A percentile compares a stretch with the other conserved stretches of the same genome.
Evolutionary conservation across 2,329 filamentous ascomycete genomes (phyloP).

Genomic region (Neopestalotiopsis sp.): DNA sequence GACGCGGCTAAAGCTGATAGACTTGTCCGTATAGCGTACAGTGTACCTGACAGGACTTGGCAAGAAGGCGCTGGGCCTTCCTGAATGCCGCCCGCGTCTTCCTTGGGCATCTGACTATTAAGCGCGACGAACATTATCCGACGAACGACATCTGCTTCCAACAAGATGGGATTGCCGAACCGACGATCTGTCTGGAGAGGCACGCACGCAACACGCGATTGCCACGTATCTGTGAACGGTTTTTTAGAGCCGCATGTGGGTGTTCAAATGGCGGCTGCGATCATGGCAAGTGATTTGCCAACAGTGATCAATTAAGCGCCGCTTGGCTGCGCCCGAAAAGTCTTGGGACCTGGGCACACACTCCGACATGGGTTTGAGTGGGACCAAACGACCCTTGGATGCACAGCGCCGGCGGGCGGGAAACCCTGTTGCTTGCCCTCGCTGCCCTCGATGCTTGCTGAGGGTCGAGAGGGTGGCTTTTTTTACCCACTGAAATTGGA

Average conservation of each 20-base stretch:
- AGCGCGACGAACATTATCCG: too few species aligned
- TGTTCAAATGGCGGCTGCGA: neutral
- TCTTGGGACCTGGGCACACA: neutral
- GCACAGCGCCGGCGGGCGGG: neutral
- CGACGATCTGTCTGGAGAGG: too few species aligned
- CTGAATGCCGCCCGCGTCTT: too few species aligned
- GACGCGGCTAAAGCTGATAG: neutral
- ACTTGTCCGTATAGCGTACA: neutral
- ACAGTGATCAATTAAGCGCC: constrained; percentile 13
- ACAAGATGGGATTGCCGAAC: too few species aligned
- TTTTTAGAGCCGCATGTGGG: constrained; percentile 9
- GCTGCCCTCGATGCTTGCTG: too few species aligned
- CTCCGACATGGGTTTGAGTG: neutral
- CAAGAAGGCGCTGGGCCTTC: neutral
- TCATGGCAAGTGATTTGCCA: neutral
- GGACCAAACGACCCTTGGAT: neutral
- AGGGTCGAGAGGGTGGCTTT: neutral
- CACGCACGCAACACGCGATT: neutral
- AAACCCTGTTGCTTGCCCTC: neutral
- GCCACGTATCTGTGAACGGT: neutral
- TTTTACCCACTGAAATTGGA: constrained; percentile 5
- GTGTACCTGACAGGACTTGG: neutral
- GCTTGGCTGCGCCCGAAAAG: neutral
- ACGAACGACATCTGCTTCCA: too few species aligned
- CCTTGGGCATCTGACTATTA: too few species aligned